Evolutionary conservation across 73 alveolate species (phyloP).

Genomic region (Breviolum minutum): DNA sequence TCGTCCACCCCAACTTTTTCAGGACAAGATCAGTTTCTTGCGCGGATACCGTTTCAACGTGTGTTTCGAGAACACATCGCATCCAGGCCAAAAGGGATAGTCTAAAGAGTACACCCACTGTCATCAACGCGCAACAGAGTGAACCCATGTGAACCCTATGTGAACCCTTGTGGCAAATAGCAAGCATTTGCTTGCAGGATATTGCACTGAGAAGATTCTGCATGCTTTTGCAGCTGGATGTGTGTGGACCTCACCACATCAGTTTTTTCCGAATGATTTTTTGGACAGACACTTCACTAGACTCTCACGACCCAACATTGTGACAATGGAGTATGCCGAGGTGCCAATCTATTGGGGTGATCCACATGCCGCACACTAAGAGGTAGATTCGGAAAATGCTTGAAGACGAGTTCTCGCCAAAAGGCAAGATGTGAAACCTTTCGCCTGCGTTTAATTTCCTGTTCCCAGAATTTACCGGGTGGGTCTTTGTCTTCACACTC

Average conservation of each 20-base stretch:
- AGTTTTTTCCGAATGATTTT: not conserved
- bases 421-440: not conserved
- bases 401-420: not conserved
- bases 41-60: conserved; percentile 73
- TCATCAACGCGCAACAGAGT: no score
- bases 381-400: not conserved
- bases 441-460: not conserved
- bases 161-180: not conserved
- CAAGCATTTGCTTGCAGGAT: conserved; percentile 6
- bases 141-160: not conserved
- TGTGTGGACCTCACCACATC: conserved; percentile 3
- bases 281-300: not conserved
- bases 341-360: conserved; percentile 95
- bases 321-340: not conserved
- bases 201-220: conserved; percentile 85
- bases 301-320: no score
- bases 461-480: not conserved
- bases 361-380: conserved; percentile 15
- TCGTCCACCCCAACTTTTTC: not conserved
- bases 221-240: conserved; percentile 89
- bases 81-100: conserved; percentile 20
- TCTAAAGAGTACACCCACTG: no score
- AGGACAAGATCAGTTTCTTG: conserved; percentile 80
- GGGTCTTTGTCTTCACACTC: no score
- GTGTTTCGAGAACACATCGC: conserved; percentile 88